These are phyloP conservation scores for Lasiodiplodia sp. DNA, from an alignment of 2,329 filamentous ascomycete species.

Conservation along the genomic window DNA sequence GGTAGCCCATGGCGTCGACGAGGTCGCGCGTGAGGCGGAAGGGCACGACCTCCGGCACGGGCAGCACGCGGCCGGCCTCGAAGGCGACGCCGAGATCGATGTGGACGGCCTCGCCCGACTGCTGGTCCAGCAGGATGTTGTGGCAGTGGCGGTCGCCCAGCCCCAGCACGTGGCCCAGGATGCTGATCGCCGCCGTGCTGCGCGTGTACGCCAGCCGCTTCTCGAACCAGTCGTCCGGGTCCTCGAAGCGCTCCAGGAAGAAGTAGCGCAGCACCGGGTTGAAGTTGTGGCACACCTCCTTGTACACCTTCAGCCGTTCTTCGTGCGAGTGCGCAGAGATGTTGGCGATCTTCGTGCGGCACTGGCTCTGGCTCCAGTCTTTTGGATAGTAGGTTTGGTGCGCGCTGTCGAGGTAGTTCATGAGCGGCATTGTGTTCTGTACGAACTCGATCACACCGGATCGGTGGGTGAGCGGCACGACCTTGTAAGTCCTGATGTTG, in stretches of 20 bases:
- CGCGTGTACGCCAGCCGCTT: conserved; percentile 89
- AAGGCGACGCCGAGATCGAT: conserved; percentile 98
- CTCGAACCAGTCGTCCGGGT: conserved; percentile 95
- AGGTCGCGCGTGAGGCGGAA: conserved; percentile 95
- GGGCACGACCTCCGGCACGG: conserved; percentile 92
- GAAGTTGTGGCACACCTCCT: conserved; percentile 80
- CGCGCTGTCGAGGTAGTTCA: conserved; percentile 90
- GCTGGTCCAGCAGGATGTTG: conserved; percentile 91
- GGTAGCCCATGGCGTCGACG: conserved; percentile 96
- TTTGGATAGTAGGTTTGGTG: conserved; percentile 86
- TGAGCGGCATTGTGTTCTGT: conserved; percentile 86
- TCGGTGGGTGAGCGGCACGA: conserved; percentile 82
- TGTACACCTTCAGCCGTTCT: conserved; percentile 75
- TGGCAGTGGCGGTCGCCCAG: conserved; percentile 94
- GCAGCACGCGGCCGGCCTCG: conserved; percentile 93
- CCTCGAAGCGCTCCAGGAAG: conserved; percentile 92
- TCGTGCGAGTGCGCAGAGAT: conserved; percentile 75
- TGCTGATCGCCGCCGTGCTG: conserved; percentile 92
- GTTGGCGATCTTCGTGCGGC: conserved; percentile 78
- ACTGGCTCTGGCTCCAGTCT: conserved; percentile 77
- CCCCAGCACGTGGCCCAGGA: conserved; percentile 90
- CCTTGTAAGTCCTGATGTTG: conserved; percentile 95
- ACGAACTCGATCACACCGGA: conserved; percentile 98
- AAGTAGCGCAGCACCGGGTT: conserved; percentile 96
- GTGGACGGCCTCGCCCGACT: conserved; percentile 92